Conservation (phyloP, 2,329 filamentous ascomycete species). For the Chrysoporthe deuterocubensis region DNA sequence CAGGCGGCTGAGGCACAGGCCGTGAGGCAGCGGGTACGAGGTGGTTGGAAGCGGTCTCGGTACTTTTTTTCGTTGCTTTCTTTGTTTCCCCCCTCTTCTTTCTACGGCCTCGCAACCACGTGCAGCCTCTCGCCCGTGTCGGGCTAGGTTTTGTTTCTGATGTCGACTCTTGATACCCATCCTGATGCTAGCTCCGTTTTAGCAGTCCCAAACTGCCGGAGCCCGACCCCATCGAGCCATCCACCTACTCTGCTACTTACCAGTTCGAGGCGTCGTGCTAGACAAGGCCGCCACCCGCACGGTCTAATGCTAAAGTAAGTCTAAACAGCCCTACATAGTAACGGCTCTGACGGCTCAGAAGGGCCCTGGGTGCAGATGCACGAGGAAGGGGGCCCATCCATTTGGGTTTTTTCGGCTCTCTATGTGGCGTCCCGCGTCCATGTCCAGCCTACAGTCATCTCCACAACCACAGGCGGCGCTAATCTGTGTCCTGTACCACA, state of each 20-base stretch:
- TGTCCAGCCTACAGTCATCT: background rate
- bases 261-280: background rate
- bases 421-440: background rate
- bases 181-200: background rate
- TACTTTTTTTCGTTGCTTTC: background rate
- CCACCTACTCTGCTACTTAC: background rate
- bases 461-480: background rate
- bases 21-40: background rate
- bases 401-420: background rate
- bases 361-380: background rate
- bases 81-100: background rate
- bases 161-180: background rate
- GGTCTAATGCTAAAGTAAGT: background rate
- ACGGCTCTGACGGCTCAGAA: too few relatives aligned
- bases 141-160: background rate
- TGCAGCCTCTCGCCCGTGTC: background rate
- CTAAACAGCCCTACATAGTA: background rate
- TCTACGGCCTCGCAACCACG: background rate
- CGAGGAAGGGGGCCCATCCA: background rate
- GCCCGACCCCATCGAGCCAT: background rate
- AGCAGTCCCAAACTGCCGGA: constrained; percentile 1
- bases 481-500: background rate
- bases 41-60: background rate
- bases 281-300: background rate
- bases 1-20: background rate